Conservation (phyloP, 2,329 filamentous ascomycete species). For the Aspergillus tanneri region DNA sequence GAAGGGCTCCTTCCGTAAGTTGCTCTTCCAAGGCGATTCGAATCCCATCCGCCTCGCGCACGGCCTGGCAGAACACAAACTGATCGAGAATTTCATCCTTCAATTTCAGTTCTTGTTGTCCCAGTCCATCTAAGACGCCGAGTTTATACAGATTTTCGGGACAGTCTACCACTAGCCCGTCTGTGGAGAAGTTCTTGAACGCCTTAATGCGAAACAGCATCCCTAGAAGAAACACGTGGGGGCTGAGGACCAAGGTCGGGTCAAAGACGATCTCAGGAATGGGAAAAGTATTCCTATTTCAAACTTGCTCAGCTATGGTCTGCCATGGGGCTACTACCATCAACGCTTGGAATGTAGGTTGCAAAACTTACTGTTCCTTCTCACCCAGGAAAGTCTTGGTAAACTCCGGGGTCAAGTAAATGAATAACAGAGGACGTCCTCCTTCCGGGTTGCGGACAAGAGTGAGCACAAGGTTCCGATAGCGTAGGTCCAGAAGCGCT, state of each 20-base stretch:
- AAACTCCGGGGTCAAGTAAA: conserved; percentile 26
- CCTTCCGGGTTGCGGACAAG: conserved; percentile 24
- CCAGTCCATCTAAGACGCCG: conserved; percentile 29
- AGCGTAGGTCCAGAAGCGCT: conserved; percentile 25
- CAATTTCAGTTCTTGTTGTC: conserved; percentile 34
- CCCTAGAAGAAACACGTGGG: neutral
- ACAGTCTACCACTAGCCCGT: conserved; percentile 29
- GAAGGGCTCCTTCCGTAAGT: conserved; percentile 25
- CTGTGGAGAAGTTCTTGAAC: conserved; percentile 29
- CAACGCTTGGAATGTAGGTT: too few relatives aligned
- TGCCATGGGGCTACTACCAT: too few relatives aligned
- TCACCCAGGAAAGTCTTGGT: conserved; percentile 26
- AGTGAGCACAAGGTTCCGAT: conserved; percentile 24
- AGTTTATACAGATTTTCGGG: conserved; percentile 38
- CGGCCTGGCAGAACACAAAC: conserved; percentile 33
- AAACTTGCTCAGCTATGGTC: neutral
- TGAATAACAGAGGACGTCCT: conserved; percentile 19
- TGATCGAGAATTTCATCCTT: conserved; percentile 33
- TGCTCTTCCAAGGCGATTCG: conserved; percentile 25
- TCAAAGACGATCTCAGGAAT: neutral
- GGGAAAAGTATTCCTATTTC: neutral
- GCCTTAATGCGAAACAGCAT: conserved; percentile 31
- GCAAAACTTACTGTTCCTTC: conserved; percentile 22
- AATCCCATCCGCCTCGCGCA: conserved; percentile 23
- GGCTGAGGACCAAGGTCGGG: neutral